Base-by-base conservation (phyloP, 192 early-diverging fungal species). In the Chytriomyces hyalinus region DNA sequence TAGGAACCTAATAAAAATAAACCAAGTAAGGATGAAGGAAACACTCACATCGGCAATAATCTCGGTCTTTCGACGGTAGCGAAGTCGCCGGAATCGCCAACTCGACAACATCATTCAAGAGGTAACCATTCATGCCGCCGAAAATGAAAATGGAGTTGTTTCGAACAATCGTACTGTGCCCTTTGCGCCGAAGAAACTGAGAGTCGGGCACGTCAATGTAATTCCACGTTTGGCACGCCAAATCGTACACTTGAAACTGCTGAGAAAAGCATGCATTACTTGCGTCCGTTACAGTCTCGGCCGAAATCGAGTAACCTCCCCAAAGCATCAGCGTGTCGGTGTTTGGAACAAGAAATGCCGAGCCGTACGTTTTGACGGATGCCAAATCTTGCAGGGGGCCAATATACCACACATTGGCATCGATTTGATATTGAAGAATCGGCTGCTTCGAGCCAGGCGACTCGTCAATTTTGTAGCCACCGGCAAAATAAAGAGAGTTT, bases 401-500 rank as follows among this genome's bases (percentile, higher is more conserved):
- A 28, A 51, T 46, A 60, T 79, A 81, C 83, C 83, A 84, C 8
- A 67, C 13, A 17, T 45, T 65, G 1, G 79, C 70, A 49, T 84
- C 83, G 59, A 84, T 84, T 10, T 78, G 75, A 61, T 76, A 84
- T 36, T 67, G 51, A 5, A 76, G 74, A 4, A 49, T 59, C 3
- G 74, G 74, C n/a, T 64, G 20, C 9, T 20, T n/a, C 8, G 50
- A 60, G 0, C 1, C 47, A 17, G 22, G 17, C 70, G 51, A 6
- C 36, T 47, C 22, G n/a, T 47, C 62, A 59, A 69, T 81, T 8
- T 73, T 70, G 46, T 62, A 76, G 15, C 83, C 83, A 15, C 83
- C 83, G 57, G 73, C 28, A n/a, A 84, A 70, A 36, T 79, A 75
- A 44, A 84, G 69, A 15, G 78, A 76, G 67, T 81, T 81, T 9